These are phyloP conservation scores for Cutaneotrichosporon cyanovorans DNA, from an alignment of 1,284 basidiomycete species.

Conservation along the genomic window DNA sequence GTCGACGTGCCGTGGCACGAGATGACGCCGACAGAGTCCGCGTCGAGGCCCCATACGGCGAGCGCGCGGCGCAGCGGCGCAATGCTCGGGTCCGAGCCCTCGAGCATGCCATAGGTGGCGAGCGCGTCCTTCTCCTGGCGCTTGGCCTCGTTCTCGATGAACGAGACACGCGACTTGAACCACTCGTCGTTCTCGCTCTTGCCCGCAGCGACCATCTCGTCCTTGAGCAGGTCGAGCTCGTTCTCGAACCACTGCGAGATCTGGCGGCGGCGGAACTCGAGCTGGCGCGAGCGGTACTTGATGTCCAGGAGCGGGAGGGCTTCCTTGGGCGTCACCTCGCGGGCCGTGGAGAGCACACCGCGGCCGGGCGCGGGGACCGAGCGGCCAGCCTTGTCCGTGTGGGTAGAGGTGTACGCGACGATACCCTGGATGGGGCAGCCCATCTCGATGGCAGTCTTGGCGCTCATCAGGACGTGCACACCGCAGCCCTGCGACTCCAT, in stretches of 20 bases:
- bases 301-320: constrained; percentile 68
- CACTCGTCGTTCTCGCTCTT: constrained; percentile 59
- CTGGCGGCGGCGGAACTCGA: constrained; percentile 84
- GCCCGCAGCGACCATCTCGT: constrained; percentile 57
- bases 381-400: constrained; percentile 91
- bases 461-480: constrained; percentile 94
- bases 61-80: constrained; percentile 88
- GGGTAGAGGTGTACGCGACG: constrained; percentile 92
- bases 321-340: constrained; percentile 64
- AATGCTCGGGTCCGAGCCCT: constrained; percentile 72
- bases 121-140: constrained; percentile 86
- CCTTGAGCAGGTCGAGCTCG: constrained; percentile 72
- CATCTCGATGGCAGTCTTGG: constrained; percentile 88
- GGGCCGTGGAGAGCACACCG: constrained; percentile 76
- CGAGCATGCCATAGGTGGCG: constrained; percentile 88
- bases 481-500: constrained; percentile 98
- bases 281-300: constrained; percentile 80
- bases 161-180: constrained; percentile 62
- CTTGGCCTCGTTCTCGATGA: constrained; percentile 79
- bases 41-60: constrained; percentile 89
- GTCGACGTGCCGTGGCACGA: constrained; percentile 73
- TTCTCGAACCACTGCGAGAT: constrained; percentile 88
- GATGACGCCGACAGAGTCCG: constrained; percentile 70
- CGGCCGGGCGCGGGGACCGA: constrained; percentile 89
- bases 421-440: constrained; percentile 90